Evolutionary conservation across 2,329 filamentous ascomycete species (phyloP).

Genomic region (Aspergillus sclerotialis): DNA sequence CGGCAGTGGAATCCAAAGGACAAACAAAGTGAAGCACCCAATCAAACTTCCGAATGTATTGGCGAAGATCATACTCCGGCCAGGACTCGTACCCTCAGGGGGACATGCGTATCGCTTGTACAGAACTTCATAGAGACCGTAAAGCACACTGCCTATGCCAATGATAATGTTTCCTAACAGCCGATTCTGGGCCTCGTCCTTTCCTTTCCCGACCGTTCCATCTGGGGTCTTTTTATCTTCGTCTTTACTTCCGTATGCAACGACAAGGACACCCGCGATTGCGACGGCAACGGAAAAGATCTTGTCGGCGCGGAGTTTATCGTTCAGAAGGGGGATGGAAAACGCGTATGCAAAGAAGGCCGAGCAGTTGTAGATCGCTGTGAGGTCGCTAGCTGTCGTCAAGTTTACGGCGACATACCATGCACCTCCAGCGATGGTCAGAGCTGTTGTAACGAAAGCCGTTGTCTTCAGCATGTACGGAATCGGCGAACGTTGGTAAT

Average conservation of each 20-base stretch:
- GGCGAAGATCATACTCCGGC: slow-evolving; percentile 92
- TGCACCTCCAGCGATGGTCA: slow-evolving; percentile 84
- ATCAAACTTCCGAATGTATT: slow-evolving; percentile 87
- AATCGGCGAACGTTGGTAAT: slow-evolving; percentile 44
- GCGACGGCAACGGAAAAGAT: slow-evolving; percentile 79
- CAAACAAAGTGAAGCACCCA: slow-evolving; percentile 72
- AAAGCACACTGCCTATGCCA: slow-evolving; percentile 80
- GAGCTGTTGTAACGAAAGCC: slow-evolving; percentile 70
- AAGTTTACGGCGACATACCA: slow-evolving; percentile 95
- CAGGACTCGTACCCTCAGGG: slow-evolving; percentile 75
- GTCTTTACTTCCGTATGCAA: slow-evolving; percentile 79
- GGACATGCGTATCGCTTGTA: slow-evolving; percentile 94
- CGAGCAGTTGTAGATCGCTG: slow-evolving; percentile 98
- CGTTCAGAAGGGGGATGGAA: slow-evolving; percentile 79
- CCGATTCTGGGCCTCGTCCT: slow-evolving; percentile 56
- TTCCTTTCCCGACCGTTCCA: slow-evolving; percentile 31
- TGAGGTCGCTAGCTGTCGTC: slow-evolving; percentile 88
- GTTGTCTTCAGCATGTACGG: slow-evolving; percentile 75
- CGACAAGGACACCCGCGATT: slow-evolving; percentile 83
- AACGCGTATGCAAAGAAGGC: slow-evolving; percentile 99
- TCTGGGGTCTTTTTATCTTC: slow-evolving; percentile 40
- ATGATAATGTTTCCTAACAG: slow-evolving; percentile 87
- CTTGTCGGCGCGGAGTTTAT: slow-evolving; percentile 78
- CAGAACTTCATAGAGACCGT: slow-evolving; percentile 93
- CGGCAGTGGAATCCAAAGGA: slow-evolving; percentile 89